phyloP scores from a whole-genome alignment of 768 basidiomycete species.

The Neoboletus magnificus region DNA sequence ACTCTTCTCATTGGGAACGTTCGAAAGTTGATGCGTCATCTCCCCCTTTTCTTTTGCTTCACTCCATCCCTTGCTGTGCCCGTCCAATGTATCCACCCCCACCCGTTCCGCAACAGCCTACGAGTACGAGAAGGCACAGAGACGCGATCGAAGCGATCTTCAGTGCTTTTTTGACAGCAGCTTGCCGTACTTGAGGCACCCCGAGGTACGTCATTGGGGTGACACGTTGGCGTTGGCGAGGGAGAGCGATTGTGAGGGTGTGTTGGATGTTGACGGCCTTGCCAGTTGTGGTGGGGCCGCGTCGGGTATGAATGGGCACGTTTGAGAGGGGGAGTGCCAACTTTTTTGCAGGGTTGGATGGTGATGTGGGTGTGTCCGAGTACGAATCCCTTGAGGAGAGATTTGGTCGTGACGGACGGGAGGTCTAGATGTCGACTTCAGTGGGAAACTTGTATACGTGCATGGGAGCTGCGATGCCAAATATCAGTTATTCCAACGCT shows the following conservation, averaged over 20 bases:
- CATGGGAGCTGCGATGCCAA: too few relatives aligned
- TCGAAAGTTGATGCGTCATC: not conserved
- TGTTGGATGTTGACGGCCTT: not conserved
- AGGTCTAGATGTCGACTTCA: too few relatives aligned
- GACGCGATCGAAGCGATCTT: slow-evolving; percentile 40
- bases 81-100: not conserved
- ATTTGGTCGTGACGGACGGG: too few relatives aligned
- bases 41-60: not conserved
- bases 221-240: slow-evolving; percentile 31
- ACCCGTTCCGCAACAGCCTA: slow-evolving; percentile 41
- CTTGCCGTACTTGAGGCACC: slow-evolving; percentile 65
- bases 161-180: slow-evolving; percentile 83
- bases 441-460: too few relatives aligned
- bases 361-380: too few relatives aligned
- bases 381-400: too few relatives aligned
- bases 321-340: too few relatives aligned
- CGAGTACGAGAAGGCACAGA: slow-evolving; percentile 66
- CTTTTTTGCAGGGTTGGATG: too few relatives aligned
- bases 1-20: not conserved
- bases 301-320: not conserved
- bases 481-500: too few relatives aligned
- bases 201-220: slow-evolving; percentile 74
- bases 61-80: not conserved
- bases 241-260: not conserved
- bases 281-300: not conserved